phyloP scores from a whole-genome alignment of 2,329 filamentous ascomycete species.

The Fusarium hainanense region DNA sequence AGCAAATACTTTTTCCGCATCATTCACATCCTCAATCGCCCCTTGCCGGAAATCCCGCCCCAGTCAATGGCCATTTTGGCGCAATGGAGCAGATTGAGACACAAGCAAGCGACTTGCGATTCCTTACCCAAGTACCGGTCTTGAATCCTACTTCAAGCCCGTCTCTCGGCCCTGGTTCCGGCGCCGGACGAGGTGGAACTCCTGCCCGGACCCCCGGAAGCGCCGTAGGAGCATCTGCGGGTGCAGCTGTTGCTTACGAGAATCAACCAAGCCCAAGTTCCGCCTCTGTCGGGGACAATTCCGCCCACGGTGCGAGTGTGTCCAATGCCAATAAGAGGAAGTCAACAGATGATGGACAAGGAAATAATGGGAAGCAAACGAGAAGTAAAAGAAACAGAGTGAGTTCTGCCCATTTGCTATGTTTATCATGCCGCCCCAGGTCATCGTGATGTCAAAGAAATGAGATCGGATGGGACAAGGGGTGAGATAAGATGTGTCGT shows the following conservation, averaged over 20 bases:
- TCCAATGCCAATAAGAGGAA: constrained; percentile 51
- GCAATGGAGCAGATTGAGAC: constrained; percentile 66
- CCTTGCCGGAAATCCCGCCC: constrained; percentile 10
- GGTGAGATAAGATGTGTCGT: constrained; percentile 6
- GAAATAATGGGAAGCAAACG: constrained; percentile 59
- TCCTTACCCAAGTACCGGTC: constrained; percentile 57
- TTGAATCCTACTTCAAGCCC: constrained; percentile 37
- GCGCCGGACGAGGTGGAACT: constrained; percentile 32
- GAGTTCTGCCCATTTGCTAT: constrained; percentile 46
- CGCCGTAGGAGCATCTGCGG: constrained; percentile 42
- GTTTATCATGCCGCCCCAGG: not conserved
- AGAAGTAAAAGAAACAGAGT: constrained; percentile 70
- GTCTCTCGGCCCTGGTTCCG: constrained; percentile 38
- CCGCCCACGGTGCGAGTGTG: constrained; percentile 52
- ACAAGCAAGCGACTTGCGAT: constrained; percentile 66
- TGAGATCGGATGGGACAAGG: constrained; percentile 21
- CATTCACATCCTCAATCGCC: constrained; percentile 11
- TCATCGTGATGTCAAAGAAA: constrained; percentile 3
- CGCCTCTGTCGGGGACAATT: constrained; percentile 61
- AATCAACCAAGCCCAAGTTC: constrained; percentile 53
- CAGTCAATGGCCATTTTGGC: constrained; percentile 40
- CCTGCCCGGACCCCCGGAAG: constrained; percentile 34
- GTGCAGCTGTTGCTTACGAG: constrained; percentile 49
- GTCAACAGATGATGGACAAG: constrained; percentile 53
- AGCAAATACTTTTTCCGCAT: constrained; percentile 11